phyloP scores from a whole-genome alignment of 495 filamentous ascomycete genomes.

The Penicillium bovifimosum region DNA sequence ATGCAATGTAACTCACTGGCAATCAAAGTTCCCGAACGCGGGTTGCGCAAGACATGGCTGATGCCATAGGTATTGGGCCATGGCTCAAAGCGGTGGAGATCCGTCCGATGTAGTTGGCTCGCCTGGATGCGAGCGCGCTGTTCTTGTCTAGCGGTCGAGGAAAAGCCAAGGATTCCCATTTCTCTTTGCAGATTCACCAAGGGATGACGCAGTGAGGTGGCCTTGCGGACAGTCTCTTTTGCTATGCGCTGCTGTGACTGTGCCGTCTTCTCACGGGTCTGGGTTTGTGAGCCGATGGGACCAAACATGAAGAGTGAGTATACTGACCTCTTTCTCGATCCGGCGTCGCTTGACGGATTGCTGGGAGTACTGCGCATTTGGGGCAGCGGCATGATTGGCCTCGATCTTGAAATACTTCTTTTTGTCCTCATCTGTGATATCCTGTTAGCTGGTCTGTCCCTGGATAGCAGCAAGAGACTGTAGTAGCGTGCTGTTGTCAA shows the following conservation, averaged over 20 bases:
- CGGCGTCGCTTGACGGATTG: constrained; percentile 42
- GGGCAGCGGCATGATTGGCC: constrained; percentile 42
- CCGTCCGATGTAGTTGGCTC: constrained; percentile 28
- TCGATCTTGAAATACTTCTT: constrained; percentile 55
- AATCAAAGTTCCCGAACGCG: constrained; percentile 33
- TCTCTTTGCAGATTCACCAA: constrained; percentile 26
- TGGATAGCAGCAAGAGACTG: no score
- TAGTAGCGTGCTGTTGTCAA: no score
- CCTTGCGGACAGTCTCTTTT: constrained; percentile 33
- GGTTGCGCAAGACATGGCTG: constrained; percentile 33
- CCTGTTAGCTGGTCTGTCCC: neutral
- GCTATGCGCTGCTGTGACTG: constrained; percentile 23
- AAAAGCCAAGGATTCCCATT: constrained; percentile 12
- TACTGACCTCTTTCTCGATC: constrained; percentile 31
- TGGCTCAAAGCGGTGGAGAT: constrained; percentile 32
- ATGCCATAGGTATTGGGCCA: constrained; percentile 30
- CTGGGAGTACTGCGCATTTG: constrained; percentile 41
- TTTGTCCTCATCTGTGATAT: constrained; percentile 42
- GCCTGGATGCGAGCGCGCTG: constrained; percentile 28
- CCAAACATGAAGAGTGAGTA: neutral
- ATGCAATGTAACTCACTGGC: constrained; percentile 24
- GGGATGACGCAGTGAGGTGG: constrained; percentile 24
- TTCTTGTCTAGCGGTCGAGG: constrained; percentile 20
- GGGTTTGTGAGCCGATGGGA: constrained; percentile 3
- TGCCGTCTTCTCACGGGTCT: constrained; percentile 29